Evolutionary conservation across 495 filamentous ascomycete genomes (phyloP).

Genomic region (Penicillium silybi): DNA sequence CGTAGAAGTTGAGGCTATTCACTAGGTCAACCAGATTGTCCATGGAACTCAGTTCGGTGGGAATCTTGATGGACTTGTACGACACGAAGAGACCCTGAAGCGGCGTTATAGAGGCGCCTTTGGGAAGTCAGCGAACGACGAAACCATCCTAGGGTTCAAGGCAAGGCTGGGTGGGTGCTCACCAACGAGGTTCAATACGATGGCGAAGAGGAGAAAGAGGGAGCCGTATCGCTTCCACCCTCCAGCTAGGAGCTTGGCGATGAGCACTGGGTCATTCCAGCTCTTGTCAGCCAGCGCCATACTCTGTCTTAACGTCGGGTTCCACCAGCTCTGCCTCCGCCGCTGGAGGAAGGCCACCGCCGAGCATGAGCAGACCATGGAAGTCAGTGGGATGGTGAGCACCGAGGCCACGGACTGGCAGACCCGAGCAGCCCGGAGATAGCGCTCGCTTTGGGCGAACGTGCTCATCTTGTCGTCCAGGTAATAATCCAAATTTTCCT

Average conservation of each 20-base stretch:
- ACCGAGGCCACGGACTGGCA: constrained; percentile 18
- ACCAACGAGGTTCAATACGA: constrained; percentile 15
- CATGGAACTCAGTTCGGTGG: constrained; percentile 2
- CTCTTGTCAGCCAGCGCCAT: constrained; percentile 23
- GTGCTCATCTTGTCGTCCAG: too few species aligned
- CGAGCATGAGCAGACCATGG: constrained; percentile 24
- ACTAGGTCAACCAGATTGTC: too few species aligned
- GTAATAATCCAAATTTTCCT: too few species aligned
- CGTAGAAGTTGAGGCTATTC: too few species aligned
- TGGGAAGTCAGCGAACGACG: too few species aligned
- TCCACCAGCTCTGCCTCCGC: too few species aligned
- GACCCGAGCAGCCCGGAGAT: constrained; percentile 21
- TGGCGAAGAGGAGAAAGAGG: constrained; percentile 14
- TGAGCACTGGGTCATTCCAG: constrained; percentile 15
- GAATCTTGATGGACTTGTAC: constrained; percentile 13
- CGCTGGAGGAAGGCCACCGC: constrained; percentile 25
- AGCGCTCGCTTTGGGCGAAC: constrained; percentile 13
- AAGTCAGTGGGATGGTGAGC: constrained; percentile 26
- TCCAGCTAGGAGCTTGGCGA: constrained; percentile 2
- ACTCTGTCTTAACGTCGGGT: too few species aligned
- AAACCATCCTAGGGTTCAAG: too few species aligned
- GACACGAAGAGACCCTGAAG: constrained; percentile 21
- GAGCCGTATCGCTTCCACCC: constrained; percentile 10
- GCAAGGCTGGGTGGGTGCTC: too few species aligned
- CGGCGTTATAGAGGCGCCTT: constrained; percentile 16